Base-by-base conservation (phyloP, 169 alveolate genomes). In the Blepharisma undulans region DNA sequence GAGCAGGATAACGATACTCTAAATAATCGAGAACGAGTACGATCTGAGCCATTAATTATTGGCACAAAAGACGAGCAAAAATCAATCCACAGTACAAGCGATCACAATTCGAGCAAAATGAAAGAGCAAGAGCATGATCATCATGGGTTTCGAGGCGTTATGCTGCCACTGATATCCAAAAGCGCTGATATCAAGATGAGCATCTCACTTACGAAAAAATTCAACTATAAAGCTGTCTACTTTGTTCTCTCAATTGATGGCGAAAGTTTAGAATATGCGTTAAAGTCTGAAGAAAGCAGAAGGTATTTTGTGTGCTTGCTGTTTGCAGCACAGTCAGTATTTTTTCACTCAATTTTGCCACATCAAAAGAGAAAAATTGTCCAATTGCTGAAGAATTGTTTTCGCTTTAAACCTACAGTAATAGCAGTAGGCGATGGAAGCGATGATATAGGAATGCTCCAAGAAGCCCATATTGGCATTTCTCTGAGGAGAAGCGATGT, bases 261-360 rank as follows among this genome's bases (percentile, higher is more conserved):
- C 12, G 60, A 25, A 33, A n/a, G 72, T 33, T n/a, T 79, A 79
- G 87, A 79, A 79, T 30, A 7, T 30, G 87, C 71, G 0, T 30
- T 25, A n/a, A 25, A 25, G 10, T 30, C 87, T 30, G 33, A 79
- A 79, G 78, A 82, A 10, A 22, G 33, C 19, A 36, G 36, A 19
- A 82, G 60, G 34, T 32, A 25, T n/a, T 82, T 82, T 59, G 77
- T 59, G 19, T 36, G 22, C 36, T 59, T 82, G 77, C 29, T 59
- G 6, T 82, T 82, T 82, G 89, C 77, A 82, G 89, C 89, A 4
- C 27, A 82, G 29, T 25, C 77, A 6, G 89, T 82, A 22, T 33
- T n/a, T 22, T 33, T 82, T 25, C 29, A 59, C n/a, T 36, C 72
- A 21, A 21, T 82, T 72, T 36, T 22, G 27, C 89, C 89, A n/a